Conservation (phyloP, 2,329 filamentous ascomycete species). For the Venturia asperata region DNA sequence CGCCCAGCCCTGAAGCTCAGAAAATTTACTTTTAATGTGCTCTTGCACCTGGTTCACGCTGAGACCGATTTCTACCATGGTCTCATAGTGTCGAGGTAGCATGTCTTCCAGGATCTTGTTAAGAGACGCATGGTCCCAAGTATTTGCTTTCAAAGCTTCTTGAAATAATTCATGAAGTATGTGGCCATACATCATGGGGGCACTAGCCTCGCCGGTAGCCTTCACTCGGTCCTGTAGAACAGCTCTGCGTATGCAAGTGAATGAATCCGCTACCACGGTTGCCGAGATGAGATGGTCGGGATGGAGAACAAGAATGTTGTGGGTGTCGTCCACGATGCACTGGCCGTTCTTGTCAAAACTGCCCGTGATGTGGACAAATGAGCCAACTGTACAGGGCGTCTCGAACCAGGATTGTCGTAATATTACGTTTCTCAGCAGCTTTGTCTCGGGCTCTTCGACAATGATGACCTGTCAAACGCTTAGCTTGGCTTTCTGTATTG, state of each 20-base stretch:
- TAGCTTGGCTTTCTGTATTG: constrained; percentile 21
- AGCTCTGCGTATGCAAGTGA: constrained; percentile 80
- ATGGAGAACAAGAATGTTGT: constrained; percentile 83
- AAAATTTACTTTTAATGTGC: constrained; percentile 75
- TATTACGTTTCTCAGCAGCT: constrained; percentile 59
- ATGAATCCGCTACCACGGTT: constrained; percentile 93
- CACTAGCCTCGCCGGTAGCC: constrained; percentile 70
- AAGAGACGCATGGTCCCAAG: constrained; percentile 68
- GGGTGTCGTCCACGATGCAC: constrained; percentile 74
- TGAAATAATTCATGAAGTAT: constrained; percentile 95
- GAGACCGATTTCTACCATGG: constrained; percentile 80
- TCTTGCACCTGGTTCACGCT: constrained; percentile 65
- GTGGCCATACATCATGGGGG: constrained; percentile 82
- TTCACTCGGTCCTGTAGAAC: constrained; percentile 94
- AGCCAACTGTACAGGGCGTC: constrained; percentile 64
- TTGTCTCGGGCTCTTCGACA: constrained; percentile 71
- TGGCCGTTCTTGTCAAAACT: constrained; percentile 61
- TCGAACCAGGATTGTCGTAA: constrained; percentile 83
- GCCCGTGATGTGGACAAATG: constrained; percentile 82
- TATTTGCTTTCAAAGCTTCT: constrained; percentile 73
- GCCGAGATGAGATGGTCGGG: constrained; percentile 93
- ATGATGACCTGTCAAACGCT: constrained; percentile 59
- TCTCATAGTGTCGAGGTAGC: constrained; percentile 74
- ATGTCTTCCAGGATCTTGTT: constrained; percentile 58
- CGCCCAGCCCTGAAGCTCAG: constrained; percentile 77